These are phyloP conservation scores for Neurospora sp. DNA, from an alignment of 495 filamentous ascomycete species.

Conservation along the genomic window DNA sequence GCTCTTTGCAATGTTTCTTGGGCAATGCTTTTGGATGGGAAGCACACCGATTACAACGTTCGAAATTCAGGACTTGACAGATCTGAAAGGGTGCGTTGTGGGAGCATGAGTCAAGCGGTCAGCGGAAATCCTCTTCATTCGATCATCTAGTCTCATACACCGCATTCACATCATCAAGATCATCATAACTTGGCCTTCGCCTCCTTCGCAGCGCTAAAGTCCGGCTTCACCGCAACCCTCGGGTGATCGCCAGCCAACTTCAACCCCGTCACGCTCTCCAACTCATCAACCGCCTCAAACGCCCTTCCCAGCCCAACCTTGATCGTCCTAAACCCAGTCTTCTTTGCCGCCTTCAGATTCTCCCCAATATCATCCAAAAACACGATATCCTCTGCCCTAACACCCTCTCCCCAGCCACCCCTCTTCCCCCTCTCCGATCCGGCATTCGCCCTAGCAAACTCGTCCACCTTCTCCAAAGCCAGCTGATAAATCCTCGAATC, in stretches of 20 bases:
- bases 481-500: slow-evolving; percentile 70
- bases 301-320: slow-evolving; percentile 72
- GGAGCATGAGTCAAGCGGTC: neutral
- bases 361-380: slow-evolving; percentile 96
- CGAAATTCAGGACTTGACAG: neutral
- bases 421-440: slow-evolving; percentile 22
- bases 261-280: slow-evolving; percentile 41
- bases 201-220: slow-evolving; percentile 10
- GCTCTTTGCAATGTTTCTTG: too few species aligned
- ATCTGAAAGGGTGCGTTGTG: neutral
- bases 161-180: neutral
- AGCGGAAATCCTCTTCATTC: neutral
- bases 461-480: slow-evolving; percentile 54
- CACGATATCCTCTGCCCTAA: slow-evolving; percentile 58
- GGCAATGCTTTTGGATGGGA: too few species aligned
- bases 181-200: slow-evolving; percentile 28
- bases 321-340: slow-evolving; percentile 67
- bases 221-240: slow-evolving; percentile 30
- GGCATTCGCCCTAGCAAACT: slow-evolving; percentile 40
- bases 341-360: slow-evolving; percentile 75
- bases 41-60: neutral
- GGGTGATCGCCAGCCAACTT: slow-evolving; percentile 35
- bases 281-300: slow-evolving; percentile 54
- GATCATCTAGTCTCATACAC: neutral
- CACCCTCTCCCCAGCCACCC: slow-evolving; percentile 39